Percentiles rank a stretch among this genome's conserved stretches.
These are phyloP conservation scores for Plectosphaerella sp. DNA, from an alignment of 2,329 filamentous ascomycete genomes.

Conservation along the genomic window DNA sequence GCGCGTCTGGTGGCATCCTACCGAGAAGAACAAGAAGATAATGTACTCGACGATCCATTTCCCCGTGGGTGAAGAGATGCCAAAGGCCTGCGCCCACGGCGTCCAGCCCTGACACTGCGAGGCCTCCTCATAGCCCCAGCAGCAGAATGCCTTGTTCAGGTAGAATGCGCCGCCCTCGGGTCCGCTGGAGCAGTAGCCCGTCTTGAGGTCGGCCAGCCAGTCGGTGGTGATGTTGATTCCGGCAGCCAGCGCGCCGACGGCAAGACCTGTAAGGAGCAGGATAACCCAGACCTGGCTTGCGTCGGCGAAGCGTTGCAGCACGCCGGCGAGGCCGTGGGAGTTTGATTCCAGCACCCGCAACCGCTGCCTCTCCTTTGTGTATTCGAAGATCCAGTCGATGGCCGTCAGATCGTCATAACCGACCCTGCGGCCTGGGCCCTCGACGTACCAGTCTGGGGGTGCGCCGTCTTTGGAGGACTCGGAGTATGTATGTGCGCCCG, in stretches of 20 bases:
- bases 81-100: conserved; percentile 74
- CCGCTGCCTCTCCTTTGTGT: conserved; percentile 90
- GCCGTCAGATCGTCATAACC: conserved; percentile 95
- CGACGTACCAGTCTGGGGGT: conserved; percentile 77
- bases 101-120: conserved; percentile 84
- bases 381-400: conserved; percentile 99
- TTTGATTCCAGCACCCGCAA: conserved; percentile 70
- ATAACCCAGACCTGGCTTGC: conserved; percentile 90
- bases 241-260: conserved; percentile 80
- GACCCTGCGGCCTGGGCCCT: conserved; percentile 83
- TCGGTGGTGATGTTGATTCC: conserved; percentile 86
- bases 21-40: conserved; percentile 80
- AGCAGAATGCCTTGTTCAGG: conserved; percentile 87
- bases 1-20: conserved; percentile 34
- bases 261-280: conserved; percentile 77
- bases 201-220: conserved; percentile 91
- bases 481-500: neutral
- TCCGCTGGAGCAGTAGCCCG: conserved; percentile 74
- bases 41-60: conserved; percentile 83
- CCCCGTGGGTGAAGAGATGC: conserved; percentile 60
- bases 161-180: conserved; percentile 83
- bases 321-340: conserved; percentile 66
- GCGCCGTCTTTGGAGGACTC: conserved; percentile 38
- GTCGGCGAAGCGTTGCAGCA: conserved; percentile 70
- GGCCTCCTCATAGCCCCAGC: conserved; percentile 81